Evolutionary conservation across 805 yeast species (phyloP).

Genomic region (Ogataea nitratoaversa): DNA sequence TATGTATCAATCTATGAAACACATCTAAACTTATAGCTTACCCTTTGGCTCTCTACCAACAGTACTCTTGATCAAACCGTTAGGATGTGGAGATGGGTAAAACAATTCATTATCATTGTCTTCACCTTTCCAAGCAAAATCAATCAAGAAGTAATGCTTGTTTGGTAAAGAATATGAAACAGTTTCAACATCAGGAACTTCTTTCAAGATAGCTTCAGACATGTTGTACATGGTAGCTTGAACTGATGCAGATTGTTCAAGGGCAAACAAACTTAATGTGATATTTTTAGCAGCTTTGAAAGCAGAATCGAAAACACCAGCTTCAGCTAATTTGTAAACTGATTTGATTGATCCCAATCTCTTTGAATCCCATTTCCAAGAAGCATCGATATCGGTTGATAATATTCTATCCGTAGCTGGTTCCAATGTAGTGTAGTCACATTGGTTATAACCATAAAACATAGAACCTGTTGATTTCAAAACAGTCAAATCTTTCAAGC

Average conservation of each 20-base stretch:
- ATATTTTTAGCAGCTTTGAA: slow-evolving; percentile 59
- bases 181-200: slow-evolving; percentile 50
- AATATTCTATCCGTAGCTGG: slow-evolving; percentile 83
- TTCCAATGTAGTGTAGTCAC: slow-evolving; percentile 84
- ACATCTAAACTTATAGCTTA: slow-evolving; percentile 46
- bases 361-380: slow-evolving; percentile 60
- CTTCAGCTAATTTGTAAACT: slow-evolving; percentile 48
- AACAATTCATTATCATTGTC: slow-evolving; percentile 76
- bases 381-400: slow-evolving; percentile 78
- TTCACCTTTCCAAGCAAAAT: slow-evolving; percentile 81
- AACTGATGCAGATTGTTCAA: slow-evolving; percentile 87
- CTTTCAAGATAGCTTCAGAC: slow-evolving; percentile 65
- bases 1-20: too few species aligned
- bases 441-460: slow-evolving; percentile 81
- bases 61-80: slow-evolving; percentile 84
- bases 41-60: slow-evolving; percentile 66
- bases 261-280: slow-evolving; percentile 75
- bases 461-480: slow-evolving; percentile 89
- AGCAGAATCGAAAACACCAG: slow-evolving; percentile 61
- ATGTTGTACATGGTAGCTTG: slow-evolving; percentile 97
- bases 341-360: slow-evolving; percentile 46
- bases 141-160: slow-evolving; percentile 83
- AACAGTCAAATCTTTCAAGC: slow-evolving; percentile 75
- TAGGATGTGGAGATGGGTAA: slow-evolving; percentile 90
- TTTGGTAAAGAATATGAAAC: slow-evolving; percentile 83